Evolutionary conservation across 1,139 yeast species (phyloP).

Genomic region (Candida tetrigidarum): DNA sequence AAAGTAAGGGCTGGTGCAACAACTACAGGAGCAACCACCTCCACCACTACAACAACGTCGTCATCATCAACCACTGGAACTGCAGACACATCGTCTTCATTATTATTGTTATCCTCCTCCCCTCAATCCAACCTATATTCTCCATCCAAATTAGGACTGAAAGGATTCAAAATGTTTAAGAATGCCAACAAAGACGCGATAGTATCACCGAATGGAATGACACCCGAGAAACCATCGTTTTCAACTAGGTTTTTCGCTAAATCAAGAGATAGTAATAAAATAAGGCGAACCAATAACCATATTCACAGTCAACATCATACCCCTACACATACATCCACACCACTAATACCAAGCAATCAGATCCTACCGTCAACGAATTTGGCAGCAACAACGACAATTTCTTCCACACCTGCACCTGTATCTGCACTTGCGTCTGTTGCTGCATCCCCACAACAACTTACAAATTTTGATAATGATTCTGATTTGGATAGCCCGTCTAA

Average conservation of each 20-base stretch:
- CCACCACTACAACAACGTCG: too few relatives aligned
- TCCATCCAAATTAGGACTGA: slow-evolving; percentile 36
- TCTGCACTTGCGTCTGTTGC: too few relatives aligned
- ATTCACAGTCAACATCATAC: too few relatives aligned
- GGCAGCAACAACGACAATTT: too few relatives aligned
- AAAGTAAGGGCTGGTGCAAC: too few relatives aligned
- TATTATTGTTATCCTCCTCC: too few relatives aligned
- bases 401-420: too few relatives aligned
- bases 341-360: slow-evolving; percentile 8
- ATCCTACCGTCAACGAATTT: slow-evolving; percentile 25
- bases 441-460: slow-evolving; percentile 3
- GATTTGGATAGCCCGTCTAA: slow-evolving; percentile 41
- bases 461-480: slow-evolving; percentile 29
- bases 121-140: slow-evolving; percentile 26
- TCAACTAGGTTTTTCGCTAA: slow-evolving; percentile 24
- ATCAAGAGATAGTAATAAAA: slow-evolving; percentile 11
- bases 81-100: too few relatives aligned
- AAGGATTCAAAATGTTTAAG: slow-evolving; percentile 40
- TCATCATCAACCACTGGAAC: too few relatives aligned
- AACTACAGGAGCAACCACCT: too few relatives aligned
- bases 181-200: slow-evolving; percentile 37
- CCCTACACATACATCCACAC: slow-evolving; percentile 19
- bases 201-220: slow-evolving; percentile 33
- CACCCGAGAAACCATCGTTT: slow-evolving; percentile 23
- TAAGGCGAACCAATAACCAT: slow-evolving; percentile 19